Evolutionary conservation across 1,139 yeast genomes (phyloP).

Genomic region (Kodamaea sp.): DNA sequence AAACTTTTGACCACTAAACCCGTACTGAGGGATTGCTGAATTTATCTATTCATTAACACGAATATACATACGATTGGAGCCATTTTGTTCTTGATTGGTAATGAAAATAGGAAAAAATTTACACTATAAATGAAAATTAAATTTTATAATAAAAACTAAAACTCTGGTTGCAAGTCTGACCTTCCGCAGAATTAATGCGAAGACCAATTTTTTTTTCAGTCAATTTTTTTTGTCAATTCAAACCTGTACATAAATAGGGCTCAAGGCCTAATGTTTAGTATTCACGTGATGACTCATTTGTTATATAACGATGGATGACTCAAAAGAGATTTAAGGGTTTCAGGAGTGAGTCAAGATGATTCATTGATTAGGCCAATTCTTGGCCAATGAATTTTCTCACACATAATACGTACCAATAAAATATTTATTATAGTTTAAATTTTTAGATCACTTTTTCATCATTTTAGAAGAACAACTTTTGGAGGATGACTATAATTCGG

Average conservation of each 20-base stretch:
- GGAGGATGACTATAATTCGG: neutral
- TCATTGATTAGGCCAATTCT: slow-evolving; percentile 1
- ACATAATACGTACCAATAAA: neutral
- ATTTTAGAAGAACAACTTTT: neutral
- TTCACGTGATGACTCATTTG: slow-evolving; percentile 11
- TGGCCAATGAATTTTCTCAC: neutral
- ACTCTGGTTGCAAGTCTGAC: neutral
- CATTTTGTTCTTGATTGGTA: slow-evolving; percentile 43
- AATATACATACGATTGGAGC: slow-evolving; percentile 83
- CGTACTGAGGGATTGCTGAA: slow-evolving; percentile 28
- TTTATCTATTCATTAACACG: slow-evolving; percentile 9
- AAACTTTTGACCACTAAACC: slow-evolving; percentile 22
- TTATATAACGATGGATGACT: slow-evolving; percentile 4
- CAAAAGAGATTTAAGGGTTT: neutral
- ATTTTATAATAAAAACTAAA: neutral
- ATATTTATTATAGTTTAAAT: neutral
- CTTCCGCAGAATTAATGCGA: neutral
- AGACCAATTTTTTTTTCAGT: neutral
- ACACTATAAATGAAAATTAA: slow-evolving; percentile 3
- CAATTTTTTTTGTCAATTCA: no score
- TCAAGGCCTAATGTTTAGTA: slow-evolving; percentile 5
- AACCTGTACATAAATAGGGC: neutral
- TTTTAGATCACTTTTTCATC: neutral
- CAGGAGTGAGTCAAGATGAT: slow-evolving; percentile 8
- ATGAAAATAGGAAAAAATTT: slow-evolving; percentile 10